Evolutionary conservation across 1,284 basidiomycete species (phyloP), one percentile per base, ranked within the genome.

Genomic region (Exobasidium rhododendri): DNA sequence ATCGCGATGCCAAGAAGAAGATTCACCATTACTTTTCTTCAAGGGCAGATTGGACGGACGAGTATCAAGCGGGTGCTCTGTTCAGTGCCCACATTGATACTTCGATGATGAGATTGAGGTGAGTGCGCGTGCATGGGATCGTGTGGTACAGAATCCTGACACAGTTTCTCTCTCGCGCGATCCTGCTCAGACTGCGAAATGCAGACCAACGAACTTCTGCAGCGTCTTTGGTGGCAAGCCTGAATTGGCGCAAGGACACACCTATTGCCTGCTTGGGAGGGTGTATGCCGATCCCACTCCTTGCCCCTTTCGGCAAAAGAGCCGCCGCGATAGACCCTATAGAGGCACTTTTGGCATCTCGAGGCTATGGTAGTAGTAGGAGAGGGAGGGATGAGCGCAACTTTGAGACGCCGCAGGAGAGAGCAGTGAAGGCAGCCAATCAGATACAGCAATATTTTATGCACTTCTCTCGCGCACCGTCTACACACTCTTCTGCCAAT

Each of bases 241-340:
- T 79, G 14, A 72, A 76, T 50, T 79, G 77, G 77, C 65, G 74
- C 0, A 61, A 59, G 4, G 73, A 78, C 61, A 78, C 77, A 11
- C 71, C 67, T 45, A 51, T 79, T 10, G 70, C 69, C 5, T 65
- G 68, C 52, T 65, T 79, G 4, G 72, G 70, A 7, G 76, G 75
- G 10, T 67, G 65, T 22, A 1, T 78, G 0, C 77, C 77, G 4
- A 62, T 67, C n/a, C 68, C 75, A 0, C 67, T 69, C 20, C 68
- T 76, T 1, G 65, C 64, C 4, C 63, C 67, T 0, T 56, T 63
- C 7, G 46, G 50, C 10, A 51, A 58, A 0, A 4, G 3, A 3
- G 24, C 28, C 17, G n/a, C 31, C 7, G 31, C 62, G 4, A 52
- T 65, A 24, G 70, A 72, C 26, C 69, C 76, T 0, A 64, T 78